Evolutionary conservation across 495 filamentous ascomycete species (phyloP), one percentile per base, ranked within the genome.

Genomic region (Daldinia childiae): DNA sequence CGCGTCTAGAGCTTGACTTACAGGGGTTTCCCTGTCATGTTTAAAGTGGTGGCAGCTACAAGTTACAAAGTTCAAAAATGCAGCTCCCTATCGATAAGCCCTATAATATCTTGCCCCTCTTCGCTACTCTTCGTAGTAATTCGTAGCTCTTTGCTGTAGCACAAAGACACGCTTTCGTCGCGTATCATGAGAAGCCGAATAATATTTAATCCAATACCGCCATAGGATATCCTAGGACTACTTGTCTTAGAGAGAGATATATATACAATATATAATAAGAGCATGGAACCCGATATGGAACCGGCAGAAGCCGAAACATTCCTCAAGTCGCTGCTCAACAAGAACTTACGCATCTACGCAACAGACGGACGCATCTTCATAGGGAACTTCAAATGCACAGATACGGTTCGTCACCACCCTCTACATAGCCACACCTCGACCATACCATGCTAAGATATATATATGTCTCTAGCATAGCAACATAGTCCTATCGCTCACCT

Each of bases 381-480:
- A 39, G 95, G 95, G 36, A 83, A 87, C 64, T 92, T 99, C 81
- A 98, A 95, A 79, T 98, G 96, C 80, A 97, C 93, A 21, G 95
- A 99, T 82, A 89, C 91, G 57, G 95, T 97, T 72, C 50, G 84
- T 81, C 34, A 6, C 29, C n/a, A 56, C 1, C 34, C 51, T 30
- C 17, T 43, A 58, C 24, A 21, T 36, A 29, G 19, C 17, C 19
- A 61, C 15, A 48, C 34, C 39, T 41, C 39, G 6, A 39, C 60
- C 5, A 17, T 24, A 3, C n/a, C 54, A 14, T 52, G 14, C 45
- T 58, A 24, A 60, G 41, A 32, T 9, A n/a, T 3, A 45, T 21
- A 41, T 36, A 4, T 51, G 7, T 58, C 26, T n/a, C 30, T 29
- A 85, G 82, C 77, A 84, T 58, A 78, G 77, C 74, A 99, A 99